Percentiles rank a stretch among this genome's conserved stretches.
Conservation (phyloP, 768 basidiomycete species). For the Mycena olivaceomarginata region DNA sequence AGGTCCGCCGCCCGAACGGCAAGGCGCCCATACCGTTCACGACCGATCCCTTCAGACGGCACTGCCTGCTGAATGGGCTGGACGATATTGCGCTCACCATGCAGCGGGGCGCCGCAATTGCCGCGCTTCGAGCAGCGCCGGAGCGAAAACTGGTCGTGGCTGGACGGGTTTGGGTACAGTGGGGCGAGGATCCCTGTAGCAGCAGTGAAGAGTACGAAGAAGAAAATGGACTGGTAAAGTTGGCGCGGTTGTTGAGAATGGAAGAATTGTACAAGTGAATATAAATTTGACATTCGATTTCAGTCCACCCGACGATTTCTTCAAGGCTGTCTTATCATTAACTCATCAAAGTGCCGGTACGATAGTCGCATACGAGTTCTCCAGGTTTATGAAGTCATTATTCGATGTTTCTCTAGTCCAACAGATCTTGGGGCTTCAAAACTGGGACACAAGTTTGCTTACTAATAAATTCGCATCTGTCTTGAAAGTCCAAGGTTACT, state of each 20-base stretch:
- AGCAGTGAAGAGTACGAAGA: constrained; percentile 61
- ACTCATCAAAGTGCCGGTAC: too few relatives aligned
- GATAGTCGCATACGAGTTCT: too few relatives aligned
- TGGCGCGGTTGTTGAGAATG: neutral
- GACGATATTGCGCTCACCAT: constrained; percentile 98
- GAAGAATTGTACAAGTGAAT: constrained; percentile 27
- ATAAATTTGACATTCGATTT: neutral
- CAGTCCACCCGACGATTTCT: neutral
- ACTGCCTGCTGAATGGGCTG: constrained; percentile 95
- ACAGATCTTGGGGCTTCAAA: too few relatives aligned
- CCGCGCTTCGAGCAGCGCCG: constrained; percentile 87
- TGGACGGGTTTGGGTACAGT: constrained; percentile 96
- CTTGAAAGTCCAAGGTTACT: too few relatives aligned
- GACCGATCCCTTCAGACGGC: constrained; percentile 93
- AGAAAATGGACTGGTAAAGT: constrained; percentile 86
- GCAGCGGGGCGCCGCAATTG: constrained; percentile 84
- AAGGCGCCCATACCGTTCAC: constrained; percentile 84
- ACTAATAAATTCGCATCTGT: too few relatives aligned
- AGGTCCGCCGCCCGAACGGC: constrained; percentile 85
- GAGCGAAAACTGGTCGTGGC: constrained; percentile 92
- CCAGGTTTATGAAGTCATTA: too few relatives aligned
- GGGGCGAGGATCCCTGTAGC: constrained; percentile 82
- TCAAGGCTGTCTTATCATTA: too few relatives aligned
- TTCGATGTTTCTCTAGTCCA: too few relatives aligned
- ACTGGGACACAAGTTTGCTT: too few relatives aligned